phyloP scores from a whole-genome alignment of 148 eudicot species.

The Camellia japonica region DNA sequence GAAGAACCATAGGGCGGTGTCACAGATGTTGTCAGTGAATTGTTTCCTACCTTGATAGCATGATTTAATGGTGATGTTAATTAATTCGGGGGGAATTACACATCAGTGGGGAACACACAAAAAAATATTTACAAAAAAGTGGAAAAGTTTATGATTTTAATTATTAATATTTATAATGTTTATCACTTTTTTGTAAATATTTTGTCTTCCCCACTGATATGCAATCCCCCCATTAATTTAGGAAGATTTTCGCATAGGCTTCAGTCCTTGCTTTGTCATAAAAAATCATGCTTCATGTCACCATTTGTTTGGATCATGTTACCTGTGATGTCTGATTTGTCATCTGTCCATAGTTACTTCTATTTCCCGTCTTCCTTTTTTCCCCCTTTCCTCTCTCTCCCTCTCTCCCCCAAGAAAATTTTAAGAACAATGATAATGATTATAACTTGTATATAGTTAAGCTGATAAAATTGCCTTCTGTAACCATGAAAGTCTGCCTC shows the following conservation, averaged over 20 bases:
- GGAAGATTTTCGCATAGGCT: background rate
- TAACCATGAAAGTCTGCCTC: constrained; percentile 16
- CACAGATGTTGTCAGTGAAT: background rate
- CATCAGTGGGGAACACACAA: background rate
- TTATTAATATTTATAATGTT: too few species aligned
- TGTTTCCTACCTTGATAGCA: background rate
- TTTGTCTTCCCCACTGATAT: too few species aligned
- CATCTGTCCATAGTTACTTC: background rate
- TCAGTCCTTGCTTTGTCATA: background rate
- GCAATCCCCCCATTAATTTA: background rate
- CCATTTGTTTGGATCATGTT: background rate
- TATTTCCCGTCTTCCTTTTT: background rate
- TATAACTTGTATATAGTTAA: background rate
- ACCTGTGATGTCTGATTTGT: too few species aligned
- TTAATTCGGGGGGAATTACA: background rate
- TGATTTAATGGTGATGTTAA: background rate
- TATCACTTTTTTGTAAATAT: too few species aligned
- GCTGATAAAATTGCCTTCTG: constrained; percentile 4
- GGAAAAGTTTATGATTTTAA: too few species aligned
- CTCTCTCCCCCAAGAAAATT: background rate
- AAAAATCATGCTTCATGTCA: background rate
- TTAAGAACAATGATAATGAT: background rate
- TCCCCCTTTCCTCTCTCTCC: background rate
- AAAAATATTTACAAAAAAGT: too few species aligned
- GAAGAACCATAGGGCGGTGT: background rate